Percentiles rank a stretch among this genome's conserved stretches.
These are phyloP conservation scores for Peronospora belbahrii DNA, from an alignment of 352 stramenopile genomes.

Conservation along the genomic window DNA sequence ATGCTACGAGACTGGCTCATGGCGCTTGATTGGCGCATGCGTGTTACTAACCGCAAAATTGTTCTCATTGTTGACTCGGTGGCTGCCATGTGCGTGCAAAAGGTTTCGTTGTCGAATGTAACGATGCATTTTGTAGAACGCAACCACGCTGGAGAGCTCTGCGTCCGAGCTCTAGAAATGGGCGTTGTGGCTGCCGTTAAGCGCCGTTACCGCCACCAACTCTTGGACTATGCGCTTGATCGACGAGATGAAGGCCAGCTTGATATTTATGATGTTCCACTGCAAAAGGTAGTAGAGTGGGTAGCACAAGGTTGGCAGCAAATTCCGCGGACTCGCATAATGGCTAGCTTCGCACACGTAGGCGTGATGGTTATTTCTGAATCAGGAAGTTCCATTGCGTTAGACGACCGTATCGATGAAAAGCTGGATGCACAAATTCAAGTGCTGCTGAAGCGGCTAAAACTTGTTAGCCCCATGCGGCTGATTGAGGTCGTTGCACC, in stretches of 20 bases:
- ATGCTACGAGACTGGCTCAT: slow-evolving; percentile 74
- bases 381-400: slow-evolving; percentile 8
- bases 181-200: slow-evolving; percentile 43
- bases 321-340: slow-evolving; percentile 43
- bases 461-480: slow-evolving; percentile 35
- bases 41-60: slow-evolving; percentile 59
- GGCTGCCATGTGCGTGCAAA: slow-evolving; percentile 49
- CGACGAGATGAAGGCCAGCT: slow-evolving; percentile 28
- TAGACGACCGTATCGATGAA: slow-evolving; percentile 33
- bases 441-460: slow-evolving; percentile 41
- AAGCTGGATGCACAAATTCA: slow-evolving; percentile 53
- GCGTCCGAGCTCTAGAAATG: slow-evolving; percentile 34
- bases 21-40: slow-evolving; percentile 71
- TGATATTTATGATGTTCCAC: slow-evolving; percentile 36
- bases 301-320: slow-evolving; percentile 45
- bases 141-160: slow-evolving; percentile 31
- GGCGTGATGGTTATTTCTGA: slow-evolving; percentile 25
- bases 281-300: slow-evolving; percentile 55
- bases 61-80: slow-evolving; percentile 59
- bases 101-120: slow-evolving; percentile 54
- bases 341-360: slow-evolving; percentile 34
- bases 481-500: slow-evolving; percentile 49
- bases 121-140: slow-evolving; percentile 41
- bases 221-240: slow-evolving; percentile 41
- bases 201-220: slow-evolving; percentile 45